Base-by-base conservation (phyloP, 768 basidiomycete species). In the Tulasnella sp. region DNA sequence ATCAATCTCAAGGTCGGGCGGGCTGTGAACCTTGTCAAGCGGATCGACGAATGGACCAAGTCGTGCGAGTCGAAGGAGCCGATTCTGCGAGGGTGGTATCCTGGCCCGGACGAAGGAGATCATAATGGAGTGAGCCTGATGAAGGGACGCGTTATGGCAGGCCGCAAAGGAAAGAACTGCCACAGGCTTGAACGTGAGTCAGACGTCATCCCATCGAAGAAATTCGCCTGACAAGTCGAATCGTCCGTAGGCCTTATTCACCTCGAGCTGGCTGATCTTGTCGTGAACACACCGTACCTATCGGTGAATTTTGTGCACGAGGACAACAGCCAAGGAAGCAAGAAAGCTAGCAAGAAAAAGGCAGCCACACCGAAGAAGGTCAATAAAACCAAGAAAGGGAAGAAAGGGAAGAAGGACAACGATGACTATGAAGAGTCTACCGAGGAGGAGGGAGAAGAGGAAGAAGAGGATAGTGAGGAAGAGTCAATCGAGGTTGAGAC, bases 1-100 rank as follows among this genome's bases (percentile, higher is more conserved):
- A 86, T 60, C 77, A 80, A 12, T 63, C 73, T 88, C 62, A 89
- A 91, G 72, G 84, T 89, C 23, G 89, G 88, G 14, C 78, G 87
- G 32, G 75, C 88, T 1, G 76, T 77, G 34, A 87, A 87, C 65
- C 74, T 88, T 21, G 76, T 74, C 29, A 82, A 82, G 63, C 74
- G 88, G 29, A 73, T 88, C 43, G 79, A 83, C 65, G 76, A 91
- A 63, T 90, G 88, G 88, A 74, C 74, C 19, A 88, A 83, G 63
- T 84, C 86, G 63, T 91, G 88, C 59, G 78, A 78, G 3, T 85
- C 84, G 6, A 85, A 83, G 66, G 77, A 81, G 62, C 84, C 82
- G 50, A 76, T 86, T 35, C 69, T 85, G 14, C 75, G 84, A 41
- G 86, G 85, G 0, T 84, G 77, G 71, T 87, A 81, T 74, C 88